Evolutionary conservation across 495 filamentous ascomycete genomes (phyloP).

Genomic region (Pseudomonodictys pantanalensis): DNA sequence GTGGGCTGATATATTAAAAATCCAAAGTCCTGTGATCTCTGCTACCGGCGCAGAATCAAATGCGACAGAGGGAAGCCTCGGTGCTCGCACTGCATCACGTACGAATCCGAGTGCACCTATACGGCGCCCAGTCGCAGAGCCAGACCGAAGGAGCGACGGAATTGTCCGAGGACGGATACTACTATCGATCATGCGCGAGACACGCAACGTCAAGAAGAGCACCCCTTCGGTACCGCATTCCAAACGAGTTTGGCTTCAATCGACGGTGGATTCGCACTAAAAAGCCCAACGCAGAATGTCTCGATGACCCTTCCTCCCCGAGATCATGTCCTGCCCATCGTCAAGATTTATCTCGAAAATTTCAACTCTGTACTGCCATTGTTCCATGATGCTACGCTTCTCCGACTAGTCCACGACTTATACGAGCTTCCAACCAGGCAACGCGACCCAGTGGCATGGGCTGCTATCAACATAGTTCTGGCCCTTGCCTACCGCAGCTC

Average conservation of each 20-base stretch:
- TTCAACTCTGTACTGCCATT: conserved; percentile 17
- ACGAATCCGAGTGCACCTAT: conserved; percentile 17
- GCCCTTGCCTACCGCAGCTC: conserved; percentile 14
- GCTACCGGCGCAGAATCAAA: conserved; percentile 16
- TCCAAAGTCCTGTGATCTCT: conserved; percentile 18
- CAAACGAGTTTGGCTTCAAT: neutral
- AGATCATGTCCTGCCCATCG: conserved; percentile 16
- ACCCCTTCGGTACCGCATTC: neutral
- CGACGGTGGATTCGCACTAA: neutral
- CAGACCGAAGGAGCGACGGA: conserved; percentile 16
- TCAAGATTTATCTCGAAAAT: conserved; percentile 5
- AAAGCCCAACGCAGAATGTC: conserved; percentile 3
- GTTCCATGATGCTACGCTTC: conserved; percentile 18
- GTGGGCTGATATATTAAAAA: neutral
- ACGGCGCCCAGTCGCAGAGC: conserved; percentile 12
- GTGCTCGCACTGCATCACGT: conserved; percentile 21
- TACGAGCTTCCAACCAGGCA: neutral
- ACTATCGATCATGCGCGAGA: neutral
- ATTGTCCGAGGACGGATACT: conserved; percentile 5
- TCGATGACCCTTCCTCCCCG: conserved; percentile 17
- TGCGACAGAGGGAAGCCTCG: conserved; percentile 16
- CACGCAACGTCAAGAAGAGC: conserved; percentile 2
- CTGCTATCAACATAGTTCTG: conserved; percentile 18
- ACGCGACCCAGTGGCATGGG: conserved; percentile 25
- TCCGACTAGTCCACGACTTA: conserved; percentile 9